Percentiles rank a stretch among this genome's conserved stretches.
These are phyloP conservation scores for Paraphysoderma sedebokerense DNA, from an alignment of 371 early-diverging fungal species.

Conservation along the genomic window DNA sequence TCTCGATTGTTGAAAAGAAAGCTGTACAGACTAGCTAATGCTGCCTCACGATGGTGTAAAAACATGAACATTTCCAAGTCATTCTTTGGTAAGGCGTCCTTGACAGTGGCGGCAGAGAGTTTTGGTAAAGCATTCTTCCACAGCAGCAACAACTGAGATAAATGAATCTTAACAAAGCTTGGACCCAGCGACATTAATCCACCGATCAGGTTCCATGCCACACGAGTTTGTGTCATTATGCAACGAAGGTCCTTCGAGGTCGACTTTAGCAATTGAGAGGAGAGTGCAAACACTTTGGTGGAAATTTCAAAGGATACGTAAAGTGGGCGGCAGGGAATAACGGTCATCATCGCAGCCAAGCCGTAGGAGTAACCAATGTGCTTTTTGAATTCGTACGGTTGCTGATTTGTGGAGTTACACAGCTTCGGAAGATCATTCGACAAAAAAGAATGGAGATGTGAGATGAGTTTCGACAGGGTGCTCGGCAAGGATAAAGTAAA, in stretches of 20 bases:
- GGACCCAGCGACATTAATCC: constrained; percentile 65
- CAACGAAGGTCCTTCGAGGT: constrained; percentile 35
- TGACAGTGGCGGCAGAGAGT: constrained; percentile 24
- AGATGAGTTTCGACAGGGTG: constrained; percentile 38
- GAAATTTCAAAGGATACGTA: constrained; percentile 57
- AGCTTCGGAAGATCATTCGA: constrained; percentile 36
- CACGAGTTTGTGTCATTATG: constrained; percentile 44
- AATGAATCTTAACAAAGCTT: constrained; percentile 56
- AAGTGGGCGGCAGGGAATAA: constrained; percentile 44
- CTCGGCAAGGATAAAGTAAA: constrained; percentile 32
- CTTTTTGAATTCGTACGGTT: constrained; percentile 29
- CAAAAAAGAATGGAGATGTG: constrained; percentile 31
- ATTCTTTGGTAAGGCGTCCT: constrained; percentile 25
- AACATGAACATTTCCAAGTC: constrained; percentile 32
- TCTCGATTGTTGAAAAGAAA: constrained; percentile 51
- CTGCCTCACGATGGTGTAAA: constrained; percentile 47
- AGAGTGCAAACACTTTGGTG: constrained; percentile 52
- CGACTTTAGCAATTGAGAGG: constrained; percentile 50
- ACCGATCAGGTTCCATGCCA: constrained; percentile 64
- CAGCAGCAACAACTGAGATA: constrained; percentile 54
- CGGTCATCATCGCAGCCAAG: constrained; percentile 50
- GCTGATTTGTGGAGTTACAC: constrained; percentile 18
- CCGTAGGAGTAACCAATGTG: constrained; percentile 44
- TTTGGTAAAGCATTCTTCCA: constrained; percentile 51
- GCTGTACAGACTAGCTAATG: constrained; percentile 48